These are phyloP conservation scores for Alternaria consortialis DNA, from an alignment of 2,329 filamentous ascomycete genomes.

Conservation along the genomic window DNA sequence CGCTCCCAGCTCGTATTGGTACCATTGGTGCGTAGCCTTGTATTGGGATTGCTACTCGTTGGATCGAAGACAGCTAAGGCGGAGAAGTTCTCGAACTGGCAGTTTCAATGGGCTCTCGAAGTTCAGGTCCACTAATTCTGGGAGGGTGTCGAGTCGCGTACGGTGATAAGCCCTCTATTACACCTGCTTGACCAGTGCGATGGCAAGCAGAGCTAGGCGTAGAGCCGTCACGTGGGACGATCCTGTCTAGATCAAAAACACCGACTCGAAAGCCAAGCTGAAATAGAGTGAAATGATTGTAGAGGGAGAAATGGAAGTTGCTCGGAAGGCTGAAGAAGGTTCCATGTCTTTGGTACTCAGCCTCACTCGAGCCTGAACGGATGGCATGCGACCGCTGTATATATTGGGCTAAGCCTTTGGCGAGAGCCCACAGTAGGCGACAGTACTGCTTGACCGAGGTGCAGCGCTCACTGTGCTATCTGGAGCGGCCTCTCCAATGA, in stretches of 20 bases:
- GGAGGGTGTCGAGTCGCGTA: not conserved
- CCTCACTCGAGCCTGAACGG: constrained; percentile 21
- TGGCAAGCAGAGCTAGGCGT: not conserved
- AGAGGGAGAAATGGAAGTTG: constrained; percentile 17
- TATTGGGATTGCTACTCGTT: not conserved
- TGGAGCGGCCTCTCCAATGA: constrained; percentile 28
- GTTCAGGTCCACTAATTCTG: not conserved
- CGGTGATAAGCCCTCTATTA: not conserved
- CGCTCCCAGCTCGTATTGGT: constrained; percentile 1
- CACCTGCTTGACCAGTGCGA: not conserved
- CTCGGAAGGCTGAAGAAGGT: constrained; percentile 6
- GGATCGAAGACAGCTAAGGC: not conserved
- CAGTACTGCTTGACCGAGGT: constrained; percentile 28
- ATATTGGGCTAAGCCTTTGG: constrained; percentile 23
- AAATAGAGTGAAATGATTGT: not conserved
- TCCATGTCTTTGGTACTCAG: constrained; percentile 16
- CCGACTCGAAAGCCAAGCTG: not conserved
- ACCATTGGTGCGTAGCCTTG: constrained; percentile 6
- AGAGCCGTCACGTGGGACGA: constrained; percentile 2
- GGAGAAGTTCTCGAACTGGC: not conserved
- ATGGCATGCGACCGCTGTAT: constrained; percentile 11
- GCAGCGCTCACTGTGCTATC: constrained; percentile 18
- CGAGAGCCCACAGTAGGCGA: constrained; percentile 17
- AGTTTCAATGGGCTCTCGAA: not conserved
- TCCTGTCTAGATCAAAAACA: constrained; percentile 1